phyloP scores from a whole-genome alignment of 306 rosid species.

The Sindora glabra region DNA sequence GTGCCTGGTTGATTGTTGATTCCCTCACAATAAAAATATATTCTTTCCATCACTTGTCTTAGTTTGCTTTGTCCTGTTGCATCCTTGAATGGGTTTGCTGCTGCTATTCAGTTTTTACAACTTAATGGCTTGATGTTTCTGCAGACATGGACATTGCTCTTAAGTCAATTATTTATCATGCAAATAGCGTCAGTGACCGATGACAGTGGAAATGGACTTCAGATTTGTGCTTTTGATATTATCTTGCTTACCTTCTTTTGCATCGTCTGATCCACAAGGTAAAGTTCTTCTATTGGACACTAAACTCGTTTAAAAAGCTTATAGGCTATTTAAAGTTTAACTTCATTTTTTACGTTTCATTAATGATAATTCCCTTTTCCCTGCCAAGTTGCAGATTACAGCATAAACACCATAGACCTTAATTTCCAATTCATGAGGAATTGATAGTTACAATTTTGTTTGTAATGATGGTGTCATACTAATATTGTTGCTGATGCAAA shows the following conservation, averaged over 20 bases:
- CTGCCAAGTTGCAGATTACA: not conserved
- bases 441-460: not conserved
- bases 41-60: not conserved
- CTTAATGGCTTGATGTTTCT: slow-evolving; percentile 20
- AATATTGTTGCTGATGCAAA: too few relatives aligned
- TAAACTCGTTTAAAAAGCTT: not conserved
- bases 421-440: not conserved
- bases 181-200: slow-evolving; percentile 20
- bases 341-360: not conserved
- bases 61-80: slow-evolving; percentile 9
- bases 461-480: not conserved
- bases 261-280: slow-evolving; percentile 74
- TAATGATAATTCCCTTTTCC: not conserved
- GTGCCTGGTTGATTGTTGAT: not conserved
- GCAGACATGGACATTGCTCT: slow-evolving; percentile 35
- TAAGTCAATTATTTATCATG: slow-evolving; percentile 14
- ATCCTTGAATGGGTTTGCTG: slow-evolving; percentile 1
- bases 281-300: not conserved
- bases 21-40: not conserved
- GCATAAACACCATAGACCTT: not conserved
- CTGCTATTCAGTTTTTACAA: not conserved
- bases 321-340: not conserved
- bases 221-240: slow-evolving; percentile 35
- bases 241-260: slow-evolving; percentile 55
- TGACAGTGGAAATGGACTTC: slow-evolving; percentile 52